Evolutionary conservation across 2,329 filamentous ascomycete genomes (phyloP).

Genomic region (Pestalotiopsis sp.): DNA sequence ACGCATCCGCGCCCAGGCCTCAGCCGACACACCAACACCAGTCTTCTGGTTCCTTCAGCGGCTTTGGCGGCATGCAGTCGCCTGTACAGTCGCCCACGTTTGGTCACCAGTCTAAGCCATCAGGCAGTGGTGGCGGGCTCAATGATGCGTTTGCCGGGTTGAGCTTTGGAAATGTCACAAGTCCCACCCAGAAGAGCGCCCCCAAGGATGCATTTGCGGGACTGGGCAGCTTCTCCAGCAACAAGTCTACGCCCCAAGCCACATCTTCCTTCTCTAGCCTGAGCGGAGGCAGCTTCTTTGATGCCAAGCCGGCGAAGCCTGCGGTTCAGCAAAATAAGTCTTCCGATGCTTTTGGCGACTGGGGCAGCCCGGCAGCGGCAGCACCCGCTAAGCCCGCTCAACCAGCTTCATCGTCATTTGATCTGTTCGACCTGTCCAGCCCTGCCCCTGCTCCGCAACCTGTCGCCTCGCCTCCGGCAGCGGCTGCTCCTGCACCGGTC

Average conservation of each 20-base stretch:
- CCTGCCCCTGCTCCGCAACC: conserved; percentile 43
- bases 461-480: conserved; percentile 45
- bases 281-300: conserved; percentile 83
- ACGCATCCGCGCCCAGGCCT: conserved; percentile 82
- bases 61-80: conserved; percentile 71
- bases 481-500: conserved; percentile 40
- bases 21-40: conserved; percentile 59
- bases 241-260: conserved; percentile 41
- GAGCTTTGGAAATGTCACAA: conserved; percentile 58
- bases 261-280: conserved; percentile 46
- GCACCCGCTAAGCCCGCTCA: conserved; percentile 45
- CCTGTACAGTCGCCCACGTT: conserved; percentile 55
- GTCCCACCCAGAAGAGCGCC: conserved; percentile 37
- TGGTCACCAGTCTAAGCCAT: conserved; percentile 51
- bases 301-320: conserved; percentile 67
- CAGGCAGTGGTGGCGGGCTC: conserved; percentile 64
- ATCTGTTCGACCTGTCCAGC: conserved; percentile 79
- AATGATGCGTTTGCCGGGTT: conserved; percentile 80
- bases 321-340: conserved; percentile 53
- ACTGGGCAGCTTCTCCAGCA: conserved; percentile 36
- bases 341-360: conserved; percentile 65
- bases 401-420: conserved; percentile 63
- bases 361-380: conserved; percentile 47
- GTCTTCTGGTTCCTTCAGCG: conserved; percentile 67
- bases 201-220: conserved; percentile 42